Base-by-base conservation (phyloP, 495 filamentous ascomycete species). In the Hyaloscypha finlandica region DNA sequence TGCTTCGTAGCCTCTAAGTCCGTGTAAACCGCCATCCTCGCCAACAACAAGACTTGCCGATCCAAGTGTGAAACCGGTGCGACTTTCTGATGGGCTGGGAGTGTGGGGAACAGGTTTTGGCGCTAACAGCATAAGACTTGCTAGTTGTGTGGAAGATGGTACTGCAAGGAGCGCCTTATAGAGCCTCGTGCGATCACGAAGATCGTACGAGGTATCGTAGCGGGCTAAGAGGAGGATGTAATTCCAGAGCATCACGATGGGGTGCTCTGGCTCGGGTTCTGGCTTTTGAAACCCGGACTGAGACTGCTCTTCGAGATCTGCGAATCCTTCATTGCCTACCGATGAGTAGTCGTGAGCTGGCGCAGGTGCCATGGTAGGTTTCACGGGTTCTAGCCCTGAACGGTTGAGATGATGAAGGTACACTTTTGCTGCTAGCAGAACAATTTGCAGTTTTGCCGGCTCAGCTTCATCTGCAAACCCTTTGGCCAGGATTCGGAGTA, bases 151-250 rank as follows among this genome's bases (percentile, higher is more conserved):
- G 8, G 85, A 87, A 6, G 83, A 82, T 0, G 94, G 91, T 12
- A 85, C 85, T 25, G 86, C 84, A 1, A 99, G 85, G 4, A 99
- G 85, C 2, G 90, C 86, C 69, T 92, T 93, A 78, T 96, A 97
- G 32, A 97, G 79, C 8, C 95, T 85, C 2, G 93, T 86, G 25
- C 95, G 91, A 72, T 97, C 95, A 48, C 95, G 92, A 5, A 98
- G 86, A 73, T 97, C 93, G 75, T 97, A 99, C 4, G 94, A 97
- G 0, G 89, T 90, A 70, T 97, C 94, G 73, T 98, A 99, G 66
- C 95, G 87, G 14, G 89, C 90, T 8, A 99, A 84, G 39, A 94
- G 86, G 6, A 95, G 81, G 55, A 94, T 86, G 73, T 99, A 96
- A 25, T 84, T 83, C 88, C 92, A 97, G 16, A 99, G 84, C 25